Evolutionary conservation across 2,329 filamentous ascomycete species (phyloP).

Genomic region (Claviceps pazoutovae): DNA sequence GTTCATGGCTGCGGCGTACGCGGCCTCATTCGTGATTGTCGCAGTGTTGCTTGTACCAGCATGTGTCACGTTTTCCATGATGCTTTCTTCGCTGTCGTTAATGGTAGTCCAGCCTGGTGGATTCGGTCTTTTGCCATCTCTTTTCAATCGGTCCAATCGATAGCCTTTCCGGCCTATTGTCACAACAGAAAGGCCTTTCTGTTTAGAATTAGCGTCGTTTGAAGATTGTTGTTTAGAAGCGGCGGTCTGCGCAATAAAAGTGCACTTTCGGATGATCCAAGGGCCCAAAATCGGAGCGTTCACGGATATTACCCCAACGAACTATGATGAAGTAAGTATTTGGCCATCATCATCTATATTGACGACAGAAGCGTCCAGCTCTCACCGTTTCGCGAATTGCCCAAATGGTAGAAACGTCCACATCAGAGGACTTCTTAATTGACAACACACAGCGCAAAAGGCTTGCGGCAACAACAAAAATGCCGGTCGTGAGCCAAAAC

Average conservation of each 20-base stretch:
- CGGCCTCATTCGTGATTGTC: background rate
- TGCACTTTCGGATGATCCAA: conserved; percentile 11
- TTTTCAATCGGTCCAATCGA: conserved; percentile 8
- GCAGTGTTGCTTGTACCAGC: background rate
- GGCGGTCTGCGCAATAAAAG: conserved; percentile 6
- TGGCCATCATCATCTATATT: background rate
- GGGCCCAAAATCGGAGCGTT: conserved; percentile 13
- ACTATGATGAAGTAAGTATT: conserved; percentile 3
- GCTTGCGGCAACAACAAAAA: conserved; percentile 14
- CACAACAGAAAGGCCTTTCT: conserved; percentile 5
- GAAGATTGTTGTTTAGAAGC: conserved; percentile 3
- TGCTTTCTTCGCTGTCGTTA: conserved; percentile 11
- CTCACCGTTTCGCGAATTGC: conserved; percentile 14
- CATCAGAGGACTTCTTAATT: conserved; percentile 8
- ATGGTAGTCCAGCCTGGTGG: conserved; percentile 12
- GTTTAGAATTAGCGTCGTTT: background rate
- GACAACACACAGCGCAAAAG: conserved; percentile 12
- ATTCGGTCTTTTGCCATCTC: conserved; percentile 7
- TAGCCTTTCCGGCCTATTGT: conserved; percentile 10
- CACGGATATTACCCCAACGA: conserved; percentile 13
- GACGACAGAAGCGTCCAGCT: too few species aligned
- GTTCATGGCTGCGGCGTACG: background rate
- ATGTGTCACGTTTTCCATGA: conserved; percentile 1
- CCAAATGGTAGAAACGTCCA: conserved; percentile 14
- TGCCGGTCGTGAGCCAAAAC: conserved; percentile 12